Conservation (phyloP, 805 yeast species). For the Wickerhamiella kurtzmanii region DNA sequence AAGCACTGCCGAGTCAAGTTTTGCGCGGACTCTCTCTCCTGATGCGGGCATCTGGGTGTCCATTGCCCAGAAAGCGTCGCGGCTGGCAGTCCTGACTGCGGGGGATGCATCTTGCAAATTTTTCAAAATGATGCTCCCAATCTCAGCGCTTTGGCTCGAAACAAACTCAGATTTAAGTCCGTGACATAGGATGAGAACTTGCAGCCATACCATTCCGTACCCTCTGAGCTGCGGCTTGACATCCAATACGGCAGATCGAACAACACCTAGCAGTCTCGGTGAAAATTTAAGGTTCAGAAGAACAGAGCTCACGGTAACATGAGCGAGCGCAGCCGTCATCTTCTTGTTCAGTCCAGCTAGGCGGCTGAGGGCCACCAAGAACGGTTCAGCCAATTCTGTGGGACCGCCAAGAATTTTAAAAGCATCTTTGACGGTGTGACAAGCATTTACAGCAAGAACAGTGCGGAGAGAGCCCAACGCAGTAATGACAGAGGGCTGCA, state of each 20-base stretch:
- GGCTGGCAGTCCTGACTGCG: slow-evolving; percentile 59
- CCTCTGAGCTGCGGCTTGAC: slow-evolving; percentile 60
- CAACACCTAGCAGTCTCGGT: slow-evolving; percentile 5
- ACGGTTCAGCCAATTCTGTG: slow-evolving; percentile 34
- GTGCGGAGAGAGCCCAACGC: slow-evolving; percentile 68
- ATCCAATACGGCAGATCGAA: slow-evolving; percentile 41
- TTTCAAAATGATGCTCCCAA: slow-evolving; percentile 40
- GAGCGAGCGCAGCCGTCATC: slow-evolving; percentile 42
- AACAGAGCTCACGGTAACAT: slow-evolving; percentile 34
- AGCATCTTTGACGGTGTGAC: slow-evolving; percentile 60
- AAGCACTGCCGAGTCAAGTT: slow-evolving; percentile 12
- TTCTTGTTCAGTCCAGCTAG: slow-evolving; percentile 49
- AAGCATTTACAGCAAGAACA: slow-evolving; percentile 60
- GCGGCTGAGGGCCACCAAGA: slow-evolving; percentile 37
- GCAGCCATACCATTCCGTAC: slow-evolving; percentile 58
- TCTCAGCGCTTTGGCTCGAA: slow-evolving; percentile 6
- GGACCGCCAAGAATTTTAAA: slow-evolving; percentile 19
- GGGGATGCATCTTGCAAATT: slow-evolving; percentile 73
- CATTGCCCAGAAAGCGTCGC: slow-evolving; percentile 62
- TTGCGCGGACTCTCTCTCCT: slow-evolving; percentile 31
- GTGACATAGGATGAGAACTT: slow-evolving; percentile 39
- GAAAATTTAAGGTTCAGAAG: slow-evolving; percentile 29
- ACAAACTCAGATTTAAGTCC: background rate
- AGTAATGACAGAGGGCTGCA: slow-evolving; percentile 51
- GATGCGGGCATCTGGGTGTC: slow-evolving; percentile 39